Evolutionary conservation across 495 filamentous ascomycete species (phyloP), one percentile per base, ranked within the genome.

Genomic region (Parmelia sp.): DNA sequence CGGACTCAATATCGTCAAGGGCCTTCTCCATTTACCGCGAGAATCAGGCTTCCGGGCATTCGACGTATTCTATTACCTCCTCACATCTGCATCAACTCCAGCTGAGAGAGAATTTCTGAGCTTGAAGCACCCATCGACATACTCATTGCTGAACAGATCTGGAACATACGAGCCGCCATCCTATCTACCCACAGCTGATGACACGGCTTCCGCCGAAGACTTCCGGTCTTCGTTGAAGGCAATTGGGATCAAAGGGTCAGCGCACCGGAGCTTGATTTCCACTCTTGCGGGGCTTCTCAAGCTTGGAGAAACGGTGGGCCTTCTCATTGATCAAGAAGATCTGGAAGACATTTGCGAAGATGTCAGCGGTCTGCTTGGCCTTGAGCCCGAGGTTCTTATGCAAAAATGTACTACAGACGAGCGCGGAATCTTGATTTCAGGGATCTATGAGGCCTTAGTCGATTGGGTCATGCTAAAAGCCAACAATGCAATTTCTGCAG

Each of bases 31-130:
- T 44, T 83, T 97, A 33, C 90, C 94, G 0, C 73, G 84, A 0
- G 86, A 96, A 71, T 64, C 84, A 10, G 94, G 95, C 27, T 91
- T 89, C 71, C 86, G 94, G 63, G 94, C 93, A n/a, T 98, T 97
- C 69, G 92, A 98, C 71, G 95, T 92, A 35, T 98, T 97, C 74
- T 98, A 98, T 76, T 97, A 97, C 68, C 84, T 98, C 4, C 80
- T 96, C 29, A 95, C 92, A 1, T 90, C 89, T 35, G 87, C 90
- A 19, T 95, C 94, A 0, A 95, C 92, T 3, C 88, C 88, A 2
- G 91, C 91, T 1, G 94, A 98, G 77, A 83, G 91, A 44, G 92
- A 97, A 71, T 96, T 91, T 62, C 79, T 98, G n/a, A 86, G 87
- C 51, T 79, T 98, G 39, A 89, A 92, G 74, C 81, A 84, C n/a